Percentiles rank a stretch among this genome's conserved stretches.
phyloP scores from a whole-genome alignment of 306 rosid genomes.

The Malus fusca region DNA sequence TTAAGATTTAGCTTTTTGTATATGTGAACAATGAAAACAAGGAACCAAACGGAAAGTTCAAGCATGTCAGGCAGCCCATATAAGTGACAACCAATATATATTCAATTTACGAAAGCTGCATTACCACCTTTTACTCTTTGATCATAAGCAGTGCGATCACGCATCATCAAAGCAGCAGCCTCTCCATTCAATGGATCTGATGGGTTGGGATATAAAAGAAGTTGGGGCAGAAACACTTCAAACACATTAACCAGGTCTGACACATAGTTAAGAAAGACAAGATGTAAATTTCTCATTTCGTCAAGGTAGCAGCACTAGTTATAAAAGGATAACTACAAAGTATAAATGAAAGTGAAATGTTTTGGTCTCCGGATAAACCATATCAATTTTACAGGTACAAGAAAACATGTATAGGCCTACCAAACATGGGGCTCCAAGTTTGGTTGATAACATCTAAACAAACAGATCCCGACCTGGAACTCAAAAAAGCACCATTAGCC shows the following conservation, averaged over 20 bases:
- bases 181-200: constrained; percentile 80
- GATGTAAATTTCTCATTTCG: constrained; percentile 7
- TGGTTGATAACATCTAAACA: constrained; percentile 93
- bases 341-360: neutral
- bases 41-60: neutral
- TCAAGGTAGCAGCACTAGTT: constrained; percentile 3
- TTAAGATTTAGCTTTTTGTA: no score
- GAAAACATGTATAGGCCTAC: constrained; percentile 32
- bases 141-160: constrained; percentile 61
- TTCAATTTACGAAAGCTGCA: constrained; percentile 3
- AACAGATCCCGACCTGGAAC: constrained; percentile 77
- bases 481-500: constrained; percentile 23
- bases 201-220: constrained; percentile 86
- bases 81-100: neutral
- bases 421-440: constrained; percentile 97
- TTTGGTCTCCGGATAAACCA: neutral
- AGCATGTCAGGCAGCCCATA: neutral
- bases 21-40: neutral
- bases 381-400: neutral
- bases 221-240: constrained; percentile 90
- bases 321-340: constrained; percentile 1
- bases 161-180: constrained; percentile 87
- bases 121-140: constrained; percentile 70
- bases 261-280: neutral
- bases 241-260: constrained; percentile 84